Evolutionary conservation across 148 eudicot genomes (phyloP).

Genomic region (Pharnaceum exiguum): DNA sequence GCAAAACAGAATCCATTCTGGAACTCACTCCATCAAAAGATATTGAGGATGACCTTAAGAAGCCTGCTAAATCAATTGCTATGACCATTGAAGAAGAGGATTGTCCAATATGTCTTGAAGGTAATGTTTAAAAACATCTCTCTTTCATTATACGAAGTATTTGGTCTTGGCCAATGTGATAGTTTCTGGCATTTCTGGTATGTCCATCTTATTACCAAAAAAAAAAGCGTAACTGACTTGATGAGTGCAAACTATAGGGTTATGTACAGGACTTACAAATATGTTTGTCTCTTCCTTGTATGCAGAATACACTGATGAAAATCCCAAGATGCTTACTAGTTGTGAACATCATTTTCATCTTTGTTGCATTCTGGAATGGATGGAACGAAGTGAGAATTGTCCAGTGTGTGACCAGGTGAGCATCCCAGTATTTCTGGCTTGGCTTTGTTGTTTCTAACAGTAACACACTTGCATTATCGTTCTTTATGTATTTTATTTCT

Average conservation of each 20-base stretch:
- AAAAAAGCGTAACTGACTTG: neutral
- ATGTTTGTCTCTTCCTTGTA: neutral
- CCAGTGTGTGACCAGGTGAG: constrained; percentile 87
- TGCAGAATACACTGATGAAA: constrained; percentile 80
- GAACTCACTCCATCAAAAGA: constrained; percentile 43
- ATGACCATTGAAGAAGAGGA: constrained; percentile 51
- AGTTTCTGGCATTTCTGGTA: neutral
- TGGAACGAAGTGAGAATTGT: constrained; percentile 92
- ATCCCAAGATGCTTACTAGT: constrained; percentile 80
- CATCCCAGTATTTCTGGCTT: neutral
- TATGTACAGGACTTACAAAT: neutral
- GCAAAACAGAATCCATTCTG: constrained; percentile 33
- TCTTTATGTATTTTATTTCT: neutral
- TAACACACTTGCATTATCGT: too few species aligned
- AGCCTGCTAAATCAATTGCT: constrained; percentile 40
- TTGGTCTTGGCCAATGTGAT: neutral
- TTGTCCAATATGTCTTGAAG: constrained; percentile 95
- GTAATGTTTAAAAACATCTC: constrained; percentile 25
- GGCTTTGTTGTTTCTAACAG: neutral
- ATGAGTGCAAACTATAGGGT: neutral
- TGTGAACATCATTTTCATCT: constrained; percentile 96
- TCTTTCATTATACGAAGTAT: neutral
- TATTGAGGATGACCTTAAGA: constrained; percentile 52
- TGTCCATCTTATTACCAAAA: neutral
- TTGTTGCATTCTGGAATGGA: constrained; percentile 90